Evolutionary conservation across 768 basidiomycete genomes (phyloP).

Genomic region (Guyanaporus albipodus): DNA sequence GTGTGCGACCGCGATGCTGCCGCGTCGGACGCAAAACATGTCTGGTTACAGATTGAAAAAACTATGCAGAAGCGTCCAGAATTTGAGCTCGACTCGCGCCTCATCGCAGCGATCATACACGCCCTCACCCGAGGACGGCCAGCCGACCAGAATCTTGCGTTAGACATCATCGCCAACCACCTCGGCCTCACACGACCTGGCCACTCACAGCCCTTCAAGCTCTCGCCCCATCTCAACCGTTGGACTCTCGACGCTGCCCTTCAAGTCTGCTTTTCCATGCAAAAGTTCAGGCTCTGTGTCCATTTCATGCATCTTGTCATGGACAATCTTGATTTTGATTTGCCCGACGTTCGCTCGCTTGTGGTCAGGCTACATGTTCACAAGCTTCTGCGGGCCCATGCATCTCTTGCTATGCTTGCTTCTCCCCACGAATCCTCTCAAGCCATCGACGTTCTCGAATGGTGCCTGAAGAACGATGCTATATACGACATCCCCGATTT

Average conservation of each 20-base stretch:
- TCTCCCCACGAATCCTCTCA: constrained; percentile 39
- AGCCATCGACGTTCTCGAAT: constrained; percentile 58
- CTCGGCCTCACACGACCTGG: constrained; percentile 54
- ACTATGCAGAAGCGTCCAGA: constrained; percentile 41
- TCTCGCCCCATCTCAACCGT: constrained; percentile 40
- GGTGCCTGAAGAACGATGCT: constrained; percentile 61
- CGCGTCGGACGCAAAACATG: constrained; percentile 62
- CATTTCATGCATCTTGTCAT: constrained; percentile 61
- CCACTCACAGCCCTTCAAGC: constrained; percentile 36
- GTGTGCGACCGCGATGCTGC: constrained; percentile 34
- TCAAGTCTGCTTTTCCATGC: constrained; percentile 48
- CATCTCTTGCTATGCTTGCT: constrained; percentile 37
- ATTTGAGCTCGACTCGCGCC: constrained; percentile 50
- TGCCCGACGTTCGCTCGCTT: constrained; percentile 30
- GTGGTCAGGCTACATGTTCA: constrained; percentile 57
- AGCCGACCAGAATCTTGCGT: constrained; percentile 61
- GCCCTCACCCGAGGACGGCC: constrained; percentile 54
- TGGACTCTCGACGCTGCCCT: constrained; percentile 54
- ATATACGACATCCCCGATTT: constrained; percentile 41
- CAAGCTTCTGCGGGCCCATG: constrained; percentile 54
- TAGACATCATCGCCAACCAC: constrained; percentile 58
- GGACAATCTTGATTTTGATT: constrained; percentile 31
- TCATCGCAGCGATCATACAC: constrained; percentile 49
- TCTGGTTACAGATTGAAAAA: constrained; percentile 67
- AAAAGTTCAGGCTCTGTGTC: constrained; percentile 44